A percentile compares a stretch with the other conserved stretches of the same genome.
These are phyloP conservation scores for Vanderwaltozyma polyspora DNA, from an alignment of 805 yeast genomes.

Conservation along the genomic window DNA sequence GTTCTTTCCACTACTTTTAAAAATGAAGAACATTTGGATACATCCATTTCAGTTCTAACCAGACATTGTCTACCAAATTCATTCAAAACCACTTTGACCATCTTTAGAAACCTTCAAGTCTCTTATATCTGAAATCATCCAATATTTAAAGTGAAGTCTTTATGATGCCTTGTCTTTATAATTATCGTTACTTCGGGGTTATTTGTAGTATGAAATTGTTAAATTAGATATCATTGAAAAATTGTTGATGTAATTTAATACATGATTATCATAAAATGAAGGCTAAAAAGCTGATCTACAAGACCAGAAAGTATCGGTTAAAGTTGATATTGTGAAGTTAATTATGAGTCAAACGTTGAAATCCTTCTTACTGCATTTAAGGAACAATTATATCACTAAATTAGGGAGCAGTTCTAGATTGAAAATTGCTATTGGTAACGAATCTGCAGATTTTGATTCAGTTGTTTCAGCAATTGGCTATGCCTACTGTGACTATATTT, in stretches of 20 bases:
- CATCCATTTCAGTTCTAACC: conserved; percentile 19
- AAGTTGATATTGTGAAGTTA: too few species aligned
- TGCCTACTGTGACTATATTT: conserved; percentile 39
- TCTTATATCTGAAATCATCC: too few species aligned
- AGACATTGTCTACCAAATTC: conserved; percentile 10
- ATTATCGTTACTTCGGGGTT: too few species aligned
- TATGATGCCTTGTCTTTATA: too few species aligned
- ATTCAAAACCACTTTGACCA: conserved; percentile 13
- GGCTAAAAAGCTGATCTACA: too few species aligned
- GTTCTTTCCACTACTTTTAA: conserved; percentile 19
- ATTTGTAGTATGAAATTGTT: too few species aligned
- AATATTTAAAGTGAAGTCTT: too few species aligned
- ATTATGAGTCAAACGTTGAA: too few species aligned
- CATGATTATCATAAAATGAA: too few species aligned
- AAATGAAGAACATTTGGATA: conserved; percentile 13
- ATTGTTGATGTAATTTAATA: too few species aligned
- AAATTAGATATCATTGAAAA: too few species aligned
- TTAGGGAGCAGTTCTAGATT: background rate
- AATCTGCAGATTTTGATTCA: conserved; percentile 84
- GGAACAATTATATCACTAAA: background rate
- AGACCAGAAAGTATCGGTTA: too few species aligned
- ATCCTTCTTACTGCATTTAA: background rate
- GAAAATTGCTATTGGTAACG: conserved; percentile 44
- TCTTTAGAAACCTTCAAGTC: conserved; percentile 2
- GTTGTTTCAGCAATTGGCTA: conserved; percentile 64